A percentile compares a stretch with the other conserved stretches of the same genome.
Conservation (phyloP, 352 stramenopile species). For the Saprolegnia parasitica region DNA sequence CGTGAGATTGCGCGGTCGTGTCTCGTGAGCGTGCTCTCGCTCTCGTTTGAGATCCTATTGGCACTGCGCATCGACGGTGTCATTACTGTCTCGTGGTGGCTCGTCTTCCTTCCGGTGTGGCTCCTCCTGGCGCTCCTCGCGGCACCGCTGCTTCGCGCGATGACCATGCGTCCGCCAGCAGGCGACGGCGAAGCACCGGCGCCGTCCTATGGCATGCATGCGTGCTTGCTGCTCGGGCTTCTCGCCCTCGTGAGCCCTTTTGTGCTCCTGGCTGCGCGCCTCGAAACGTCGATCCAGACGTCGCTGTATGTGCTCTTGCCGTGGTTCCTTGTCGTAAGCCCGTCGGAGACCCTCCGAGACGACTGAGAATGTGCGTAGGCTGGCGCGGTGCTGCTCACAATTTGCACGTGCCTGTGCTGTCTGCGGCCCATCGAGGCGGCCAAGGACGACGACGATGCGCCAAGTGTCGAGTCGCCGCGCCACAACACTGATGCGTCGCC, state of each 20-base stretch:
- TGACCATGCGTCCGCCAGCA: background rate
- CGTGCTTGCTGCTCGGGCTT: constrained; percentile 36
- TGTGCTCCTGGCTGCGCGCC: constrained; percentile 65
- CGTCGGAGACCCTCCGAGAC: background rate
- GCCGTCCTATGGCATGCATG: constrained; percentile 30
- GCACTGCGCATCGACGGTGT: constrained; percentile 60
- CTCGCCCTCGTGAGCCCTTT: constrained; percentile 45
- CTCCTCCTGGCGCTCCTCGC: constrained; percentile 38
- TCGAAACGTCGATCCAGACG: constrained; percentile 60
- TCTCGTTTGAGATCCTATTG: constrained; percentile 56
- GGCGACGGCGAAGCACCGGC: constrained; percentile 42
- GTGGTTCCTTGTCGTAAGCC: constrained; percentile 69
- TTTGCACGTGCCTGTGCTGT: constrained; percentile 14
- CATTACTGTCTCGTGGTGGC: constrained; percentile 63
- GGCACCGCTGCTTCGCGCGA: background rate
- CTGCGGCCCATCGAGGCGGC: background rate
- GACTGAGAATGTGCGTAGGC: background rate
- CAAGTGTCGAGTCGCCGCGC: background rate
- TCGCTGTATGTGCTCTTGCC: constrained; percentile 73
- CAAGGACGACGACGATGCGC: background rate
- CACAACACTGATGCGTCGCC: background rate
- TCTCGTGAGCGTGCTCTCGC: constrained; percentile 29
- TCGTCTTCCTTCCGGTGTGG: constrained; percentile 76
- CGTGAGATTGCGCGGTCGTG: background rate
- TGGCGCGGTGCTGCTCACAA: background rate